Evolutionary conservation across 768 basidiomycete species (phyloP).

Genomic region (Calocybe indica): DNA sequence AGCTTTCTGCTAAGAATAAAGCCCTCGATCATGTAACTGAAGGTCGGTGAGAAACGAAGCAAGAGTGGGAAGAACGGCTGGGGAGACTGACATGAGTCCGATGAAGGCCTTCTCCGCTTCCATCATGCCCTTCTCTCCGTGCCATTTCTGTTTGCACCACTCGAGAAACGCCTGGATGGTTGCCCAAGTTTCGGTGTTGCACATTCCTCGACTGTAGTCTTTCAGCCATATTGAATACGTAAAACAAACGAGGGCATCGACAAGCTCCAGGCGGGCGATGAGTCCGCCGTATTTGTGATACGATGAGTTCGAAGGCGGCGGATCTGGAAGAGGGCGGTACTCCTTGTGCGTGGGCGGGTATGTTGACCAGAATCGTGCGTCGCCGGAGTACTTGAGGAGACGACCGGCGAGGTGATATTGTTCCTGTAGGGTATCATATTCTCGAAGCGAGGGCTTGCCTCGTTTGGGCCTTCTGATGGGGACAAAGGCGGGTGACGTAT

Average conservation of each 20-base stretch:
- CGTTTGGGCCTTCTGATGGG: slow-evolving; percentile 67
- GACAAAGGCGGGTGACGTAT: slow-evolving; percentile 29
- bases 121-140: slow-evolving; percentile 40
- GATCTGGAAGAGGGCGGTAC: slow-evolving; percentile 55
- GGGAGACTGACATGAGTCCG: slow-evolving; percentile 68
- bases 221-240: slow-evolving; percentile 80
- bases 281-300: slow-evolving; percentile 74
- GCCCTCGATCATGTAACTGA: slow-evolving; percentile 73
- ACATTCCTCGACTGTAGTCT: slow-evolving; percentile 52
- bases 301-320: slow-evolving; percentile 58
- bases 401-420: slow-evolving; percentile 67
- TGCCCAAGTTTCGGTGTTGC: slow-evolving; percentile 57
- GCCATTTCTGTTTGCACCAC: slow-evolving; percentile 72
- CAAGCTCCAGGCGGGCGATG: slow-evolving; percentile 72
- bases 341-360: slow-evolving; percentile 60
- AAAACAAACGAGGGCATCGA: slow-evolving; percentile 81
- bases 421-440: slow-evolving; percentile 60
- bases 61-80: slow-evolving; percentile 9
- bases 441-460: slow-evolving; percentile 38
- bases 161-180: slow-evolving; percentile 65
- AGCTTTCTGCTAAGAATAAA: slow-evolving; percentile 51
- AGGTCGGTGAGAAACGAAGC: slow-evolving; percentile 22
- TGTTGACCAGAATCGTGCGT: slow-evolving; percentile 72
- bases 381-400: slow-evolving; percentile 78
- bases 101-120: slow-evolving; percentile 60